A percentile compares a stretch with the other conserved stretches of the same genome.
Conservation (phyloP, 768 basidiomycete genomes). For the Boletus fagicola region DNA sequence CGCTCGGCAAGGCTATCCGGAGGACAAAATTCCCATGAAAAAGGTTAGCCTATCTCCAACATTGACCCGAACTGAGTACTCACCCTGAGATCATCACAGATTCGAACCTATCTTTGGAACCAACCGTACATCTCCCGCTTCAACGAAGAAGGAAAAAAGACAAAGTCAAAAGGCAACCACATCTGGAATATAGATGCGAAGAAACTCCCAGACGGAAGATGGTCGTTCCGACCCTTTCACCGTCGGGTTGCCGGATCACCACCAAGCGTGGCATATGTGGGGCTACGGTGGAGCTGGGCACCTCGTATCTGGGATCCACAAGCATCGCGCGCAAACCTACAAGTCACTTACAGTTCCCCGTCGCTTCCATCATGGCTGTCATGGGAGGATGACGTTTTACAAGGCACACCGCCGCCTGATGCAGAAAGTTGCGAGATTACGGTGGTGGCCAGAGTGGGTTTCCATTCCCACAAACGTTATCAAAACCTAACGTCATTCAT, state of each 20-base stretch:
- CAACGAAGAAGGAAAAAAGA: slow-evolving; percentile 99
- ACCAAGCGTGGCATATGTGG: slow-evolving; percentile 76
- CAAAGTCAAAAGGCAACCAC: slow-evolving; percentile 98
- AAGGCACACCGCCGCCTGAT: slow-evolving; percentile 75
- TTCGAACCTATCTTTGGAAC: slow-evolving; percentile 94
- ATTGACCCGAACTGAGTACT: slow-evolving; percentile 7
- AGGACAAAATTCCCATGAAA: slow-evolving; percentile 95
- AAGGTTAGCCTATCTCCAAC: slow-evolving; percentile 55
- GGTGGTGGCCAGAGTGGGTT: slow-evolving; percentile 68
- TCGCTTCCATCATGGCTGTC: slow-evolving; percentile 80
- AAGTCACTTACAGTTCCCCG: slow-evolving; percentile 79
- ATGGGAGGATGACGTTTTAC: slow-evolving; percentile 83
- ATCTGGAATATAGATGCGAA: slow-evolving; percentile 99
- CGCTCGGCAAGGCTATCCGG: slow-evolving; percentile 80
- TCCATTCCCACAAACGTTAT: slow-evolving; percentile 2
- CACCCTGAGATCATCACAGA: slow-evolving; percentile 43
- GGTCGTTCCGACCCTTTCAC: slow-evolving; percentile 87
- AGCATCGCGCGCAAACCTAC: slow-evolving; percentile 74
- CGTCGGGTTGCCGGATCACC: slow-evolving; percentile 85
- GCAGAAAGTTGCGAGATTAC: slow-evolving; percentile 75
- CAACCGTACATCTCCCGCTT: slow-evolving; percentile 93
- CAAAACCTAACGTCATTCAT: slow-evolving; percentile 12
- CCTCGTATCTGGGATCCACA: slow-evolving; percentile 98
- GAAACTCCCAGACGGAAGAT: slow-evolving; percentile 69
- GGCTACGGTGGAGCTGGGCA: slow-evolving; percentile 83